phyloP scores from a whole-genome alignment of 768 basidiomycete species.

The Cystofilobasidium bisporidii region DNA sequence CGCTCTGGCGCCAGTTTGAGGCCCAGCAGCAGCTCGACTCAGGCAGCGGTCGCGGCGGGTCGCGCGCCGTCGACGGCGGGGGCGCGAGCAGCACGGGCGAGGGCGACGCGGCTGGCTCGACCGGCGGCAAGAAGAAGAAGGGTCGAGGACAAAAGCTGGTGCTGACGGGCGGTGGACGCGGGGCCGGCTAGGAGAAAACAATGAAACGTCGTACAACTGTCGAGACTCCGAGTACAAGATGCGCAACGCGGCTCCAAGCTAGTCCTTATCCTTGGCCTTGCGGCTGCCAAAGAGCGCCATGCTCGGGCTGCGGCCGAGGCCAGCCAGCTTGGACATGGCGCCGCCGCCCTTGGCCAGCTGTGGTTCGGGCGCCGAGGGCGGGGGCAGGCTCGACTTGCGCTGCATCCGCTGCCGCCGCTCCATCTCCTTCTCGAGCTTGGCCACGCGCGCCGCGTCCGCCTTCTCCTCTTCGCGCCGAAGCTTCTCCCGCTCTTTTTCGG shows the following conservation, averaged over 20 bases:
- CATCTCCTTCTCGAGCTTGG: slow-evolving; percentile 12
- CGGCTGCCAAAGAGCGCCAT: slow-evolving; percentile 14
- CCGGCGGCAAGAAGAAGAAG: slow-evolving; percentile 27
- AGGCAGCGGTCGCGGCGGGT: not conserved
- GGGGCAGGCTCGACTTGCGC: not conserved
- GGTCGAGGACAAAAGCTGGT: slow-evolving; percentile 22
- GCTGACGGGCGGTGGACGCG: slow-evolving; percentile 23
- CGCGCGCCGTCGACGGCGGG: not conserved
- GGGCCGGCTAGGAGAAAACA: not conserved
- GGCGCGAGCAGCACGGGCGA: slow-evolving; percentile 10
- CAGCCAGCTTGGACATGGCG: not conserved
- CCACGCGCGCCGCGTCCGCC: not conserved
- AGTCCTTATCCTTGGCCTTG: not conserved
- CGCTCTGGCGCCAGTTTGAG: slow-evolving; percentile 25
- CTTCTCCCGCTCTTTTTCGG: not conserved
- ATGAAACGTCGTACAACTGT: too few species aligned
- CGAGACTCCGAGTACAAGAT: too few species aligned
- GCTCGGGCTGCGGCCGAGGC: slow-evolving; percentile 9
- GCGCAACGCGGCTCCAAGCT: too few species aligned
- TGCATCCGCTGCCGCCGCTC: not conserved
- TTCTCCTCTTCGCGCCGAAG: slow-evolving; percentile 2
- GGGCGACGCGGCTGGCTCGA: slow-evolving; percentile 1
- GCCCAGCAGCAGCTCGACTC: slow-evolving; percentile 7
- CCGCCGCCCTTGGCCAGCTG: not conserved
- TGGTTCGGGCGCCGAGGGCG: not conserved